Conservation (phyloP, 441 rosid species). For the Jatropha podagrica region DNA sequence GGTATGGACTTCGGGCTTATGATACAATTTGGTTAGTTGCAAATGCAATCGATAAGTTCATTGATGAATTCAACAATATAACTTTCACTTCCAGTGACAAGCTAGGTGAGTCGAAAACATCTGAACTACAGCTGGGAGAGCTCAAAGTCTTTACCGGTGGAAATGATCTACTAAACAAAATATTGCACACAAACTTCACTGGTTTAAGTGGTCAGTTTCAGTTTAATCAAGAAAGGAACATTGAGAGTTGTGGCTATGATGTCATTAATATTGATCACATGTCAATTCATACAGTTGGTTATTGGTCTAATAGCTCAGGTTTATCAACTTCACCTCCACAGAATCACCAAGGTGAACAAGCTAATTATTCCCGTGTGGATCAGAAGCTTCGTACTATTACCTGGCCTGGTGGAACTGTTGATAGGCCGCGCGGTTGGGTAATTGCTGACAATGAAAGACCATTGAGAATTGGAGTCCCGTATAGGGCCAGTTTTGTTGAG, state of each 20-base stretch:
- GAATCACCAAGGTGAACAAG: conserved; percentile 27
- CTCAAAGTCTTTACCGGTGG: conserved; percentile 69
- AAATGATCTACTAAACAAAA: conserved; percentile 36
- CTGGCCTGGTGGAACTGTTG: conserved; percentile 81
- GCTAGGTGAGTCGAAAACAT: conserved; percentile 30
- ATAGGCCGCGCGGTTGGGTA: conserved; percentile 85
- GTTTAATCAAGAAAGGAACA: conserved; percentile 52
- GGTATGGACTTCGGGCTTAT: conserved; percentile 74
- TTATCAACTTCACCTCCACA: conserved; percentile 56
- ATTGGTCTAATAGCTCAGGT: conserved; percentile 59
- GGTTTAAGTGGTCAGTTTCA: conserved; percentile 69
- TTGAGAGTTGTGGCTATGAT: conserved; percentile 57
- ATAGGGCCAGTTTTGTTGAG: conserved; percentile 69
- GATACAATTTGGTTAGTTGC: conserved; percentile 90
- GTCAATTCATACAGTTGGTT: conserved; percentile 57
- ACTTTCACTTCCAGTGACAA: conserved; percentile 50
- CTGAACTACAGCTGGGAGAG: conserved; percentile 41
- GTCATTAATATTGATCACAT: conserved; percentile 58
- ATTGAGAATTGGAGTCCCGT: conserved; percentile 72
- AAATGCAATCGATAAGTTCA: conserved; percentile 47
- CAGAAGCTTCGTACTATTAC: conserved; percentile 55
- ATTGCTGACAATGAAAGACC: conserved; percentile 63
- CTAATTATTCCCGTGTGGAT: conserved; percentile 26
- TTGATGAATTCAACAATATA: conserved; percentile 47
- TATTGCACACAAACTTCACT: conserved; percentile 65